A percentile compares a stretch with the other conserved stretches of the same genome.
phyloP scores from a whole-genome alignment of 768 basidiomycete genomes.

The Pisolithus albus region DNA sequence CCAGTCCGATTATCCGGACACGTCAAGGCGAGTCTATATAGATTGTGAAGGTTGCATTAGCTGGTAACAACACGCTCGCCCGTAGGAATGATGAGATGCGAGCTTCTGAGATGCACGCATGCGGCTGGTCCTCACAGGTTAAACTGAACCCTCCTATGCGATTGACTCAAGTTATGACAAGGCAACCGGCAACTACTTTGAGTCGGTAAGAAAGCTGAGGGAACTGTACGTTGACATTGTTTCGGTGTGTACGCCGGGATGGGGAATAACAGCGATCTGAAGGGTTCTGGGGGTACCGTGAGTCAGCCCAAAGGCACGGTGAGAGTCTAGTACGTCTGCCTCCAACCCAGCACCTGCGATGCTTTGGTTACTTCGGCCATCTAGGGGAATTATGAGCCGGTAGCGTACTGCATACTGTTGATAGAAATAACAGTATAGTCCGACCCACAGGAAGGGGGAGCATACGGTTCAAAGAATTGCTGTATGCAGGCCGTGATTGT shows the following conservation, averaged over 20 bases:
- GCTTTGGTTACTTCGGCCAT: slow-evolving; percentile 55
- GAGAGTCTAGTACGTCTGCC: slow-evolving; percentile 55
- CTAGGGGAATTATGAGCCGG: slow-evolving; percentile 28
- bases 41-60: not conserved
- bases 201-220: too few species aligned
- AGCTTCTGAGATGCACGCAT: not conserved
- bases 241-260: slow-evolving; percentile 38
- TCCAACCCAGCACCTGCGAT: slow-evolving; percentile 47
- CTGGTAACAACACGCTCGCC: slow-evolving; percentile 12
- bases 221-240: slow-evolving; percentile 37
- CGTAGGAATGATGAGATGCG: not conserved
- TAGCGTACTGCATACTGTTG: slow-evolving; percentile 34
- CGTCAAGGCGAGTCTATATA: not conserved
- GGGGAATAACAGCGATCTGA: slow-evolving; percentile 55
- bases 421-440: slow-evolving; percentile 49
- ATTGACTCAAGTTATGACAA: too few species aligned
- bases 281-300: slow-evolving; percentile 54
- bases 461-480: slow-evolving; percentile 42
- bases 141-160: too few species aligned
- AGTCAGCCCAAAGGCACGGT: slow-evolving; percentile 60
- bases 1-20: slow-evolving; percentile 6
- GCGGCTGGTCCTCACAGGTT: slow-evolving; percentile 29
- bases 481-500: slow-evolving; percentile 46
- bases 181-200: too few species aligned
- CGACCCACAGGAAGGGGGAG: slow-evolving; percentile 42